These are phyloP conservation scores for Mytilinidion resinicola DNA, from an alignment of 495 filamentous ascomycete genomes.

Conservation along the genomic window DNA sequence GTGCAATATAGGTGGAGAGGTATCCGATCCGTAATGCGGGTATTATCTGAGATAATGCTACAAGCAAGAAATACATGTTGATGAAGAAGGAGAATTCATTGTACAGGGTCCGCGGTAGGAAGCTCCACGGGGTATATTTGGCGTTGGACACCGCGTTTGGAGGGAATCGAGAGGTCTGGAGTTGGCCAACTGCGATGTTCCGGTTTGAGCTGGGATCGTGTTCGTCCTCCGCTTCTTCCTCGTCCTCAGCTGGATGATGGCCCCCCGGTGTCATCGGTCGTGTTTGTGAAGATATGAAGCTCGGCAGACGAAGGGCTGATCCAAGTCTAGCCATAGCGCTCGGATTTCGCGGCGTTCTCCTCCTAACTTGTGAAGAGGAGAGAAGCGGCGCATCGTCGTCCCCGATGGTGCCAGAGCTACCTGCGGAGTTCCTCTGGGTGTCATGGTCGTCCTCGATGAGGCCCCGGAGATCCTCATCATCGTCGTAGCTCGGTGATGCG, in stretches of 20 bases:
- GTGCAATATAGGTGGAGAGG: constrained; percentile 88
- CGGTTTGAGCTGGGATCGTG: constrained; percentile 33
- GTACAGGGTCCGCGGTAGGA: constrained; percentile 88
- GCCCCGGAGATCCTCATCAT: constrained; percentile 31
- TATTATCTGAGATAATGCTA: constrained; percentile 88
- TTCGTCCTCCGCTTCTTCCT: constrained; percentile 28
- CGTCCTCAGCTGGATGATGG: constrained; percentile 14
- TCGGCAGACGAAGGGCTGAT: constrained; percentile 23
- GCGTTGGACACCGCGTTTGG: constrained; percentile 90
- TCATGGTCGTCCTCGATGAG: constrained; percentile 31
- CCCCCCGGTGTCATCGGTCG: constrained; percentile 7
- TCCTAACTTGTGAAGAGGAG: constrained; percentile 6
- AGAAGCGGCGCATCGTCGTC: constrained; percentile 36
- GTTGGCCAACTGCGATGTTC: constrained; percentile 33
- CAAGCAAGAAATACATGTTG: constrained; percentile 96
- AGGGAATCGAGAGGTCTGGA: constrained; percentile 55
- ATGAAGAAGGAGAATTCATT: constrained; percentile 99
- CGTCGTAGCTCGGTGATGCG: not conserved
- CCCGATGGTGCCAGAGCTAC: constrained; percentile 23
- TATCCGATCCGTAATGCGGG: constrained; percentile 87
- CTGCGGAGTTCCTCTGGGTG: constrained; percentile 25
- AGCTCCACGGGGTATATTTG: constrained; percentile 95
- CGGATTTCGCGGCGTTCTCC: constrained; percentile 10
- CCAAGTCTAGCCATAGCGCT: constrained; percentile 20
- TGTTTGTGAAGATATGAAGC: constrained; percentile 22